Base-by-base conservation (phyloP, 225 moss, liverwort and hornwort genomes). In the Bryoerythrophyllum caledonicum region DNA sequence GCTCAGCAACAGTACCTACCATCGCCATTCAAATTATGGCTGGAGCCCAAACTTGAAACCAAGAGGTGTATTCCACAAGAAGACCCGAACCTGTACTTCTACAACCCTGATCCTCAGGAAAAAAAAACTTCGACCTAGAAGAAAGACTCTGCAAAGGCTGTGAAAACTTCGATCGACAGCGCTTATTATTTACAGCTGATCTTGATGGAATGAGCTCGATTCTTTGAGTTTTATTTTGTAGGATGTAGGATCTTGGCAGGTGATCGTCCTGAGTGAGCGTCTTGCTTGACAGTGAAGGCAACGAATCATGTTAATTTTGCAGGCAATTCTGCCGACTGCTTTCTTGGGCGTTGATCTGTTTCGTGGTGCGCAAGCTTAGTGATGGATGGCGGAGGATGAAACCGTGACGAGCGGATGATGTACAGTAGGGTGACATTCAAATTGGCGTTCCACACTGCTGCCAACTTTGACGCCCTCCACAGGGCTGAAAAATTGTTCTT, bases 281-380 rank as follows among this genome's bases (percentile, higher is more conserved):
- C 32, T 82, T 74, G 43, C 78, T 78, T 82, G 82, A 59, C 59
- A 21, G 15, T 41, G 65, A 82, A 82, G 82, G 74, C 57, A 32
- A 70, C 30, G n/a, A 35, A 20, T 34, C 7, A 21, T 16, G 26
- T 3, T 21, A 8, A 2, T 56, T 16, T 43, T 8, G 41, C 49
- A 16, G 58, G 14, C 24, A n/a, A 54, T 26, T 65, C 44, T 19
- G 81, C 28, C 58, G 35, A n/a, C 7, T 15, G 3, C 28, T 55
- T 51, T 48, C 46, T 30, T 5, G 2, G 23, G 27, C 26, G 64
- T 15, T 27, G 5, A 3, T 20, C 38, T 38, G 65, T 81, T 71
- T 41, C 71, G 24, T 76, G 66, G 10, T 25, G 25, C 14, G 25
- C 76, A 76, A 59, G 65, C 60, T 60, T 58, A 49, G 12, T 6